Base-by-base conservation (phyloP, 2,329 filamentous ascomycete species). In the Diplodia intermedia region DNA sequence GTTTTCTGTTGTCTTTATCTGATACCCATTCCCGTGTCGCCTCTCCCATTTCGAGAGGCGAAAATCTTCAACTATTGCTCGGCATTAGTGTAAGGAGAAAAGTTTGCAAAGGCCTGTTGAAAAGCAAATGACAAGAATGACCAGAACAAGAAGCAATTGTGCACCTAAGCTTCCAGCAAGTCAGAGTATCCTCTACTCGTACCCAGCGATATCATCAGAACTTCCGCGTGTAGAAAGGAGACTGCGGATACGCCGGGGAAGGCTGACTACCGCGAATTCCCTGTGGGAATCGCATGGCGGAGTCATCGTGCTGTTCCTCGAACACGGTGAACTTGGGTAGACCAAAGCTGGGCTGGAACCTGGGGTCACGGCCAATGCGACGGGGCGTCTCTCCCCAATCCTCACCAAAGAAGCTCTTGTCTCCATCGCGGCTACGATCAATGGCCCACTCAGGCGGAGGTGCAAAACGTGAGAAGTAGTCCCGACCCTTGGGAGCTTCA, bases 391-490 rank as follows among this genome's bases (percentile, higher is more conserved):
- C 61, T 18, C 67, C 67, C 40, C 55, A 69, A 38, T 69, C 67
- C 31, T 69, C 67, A 54, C 79, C 79, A 67, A 78, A 82, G 75
- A 82, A 82, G 56, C 78, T 81, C 26, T 76, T 75, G 68, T 79
- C 79, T 15, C 78, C 80, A 9, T 73, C 73, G 2, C 72, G 70
- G 54, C 75, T 73, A 38, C 74, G 72, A 60, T 83, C 81, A 60
- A 82, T 76, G 66, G 75, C 71, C 72, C 77, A 80, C n/a, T 76
- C 75, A 1, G 78, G 76, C 18, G 79, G 73, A 15, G 75, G 69
- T 50, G 73, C 76, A 76, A 80, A 83, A 2, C 74, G 75, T 26
- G 74, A 79, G 71, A 80, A 83, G 72, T 82, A 80, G 54, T 78
- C 77, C 68, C 47, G 71, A n/a, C 5, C 70, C 70, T 67, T 67